phyloP scores from a whole-genome alignment of 2,329 filamentous ascomycete genomes.

The Neofusicoccum kwambonambiense region DNA sequence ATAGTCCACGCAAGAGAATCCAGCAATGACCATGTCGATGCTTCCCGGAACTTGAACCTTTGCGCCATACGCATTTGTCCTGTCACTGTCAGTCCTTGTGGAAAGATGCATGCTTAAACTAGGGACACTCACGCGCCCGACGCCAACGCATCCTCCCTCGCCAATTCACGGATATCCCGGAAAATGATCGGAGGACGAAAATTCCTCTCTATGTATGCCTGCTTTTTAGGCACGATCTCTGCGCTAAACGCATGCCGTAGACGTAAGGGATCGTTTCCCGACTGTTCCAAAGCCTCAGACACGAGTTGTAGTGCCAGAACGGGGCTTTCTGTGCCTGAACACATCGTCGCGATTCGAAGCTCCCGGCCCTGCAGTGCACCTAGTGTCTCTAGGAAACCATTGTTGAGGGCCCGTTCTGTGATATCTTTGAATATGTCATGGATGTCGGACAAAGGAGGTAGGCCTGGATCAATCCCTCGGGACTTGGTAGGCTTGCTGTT shows the following conservation, averaged over 20 bases:
- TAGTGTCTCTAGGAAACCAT: conserved; percentile 37
- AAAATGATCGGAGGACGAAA: conserved; percentile 44
- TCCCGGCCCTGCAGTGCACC: conserved; percentile 32
- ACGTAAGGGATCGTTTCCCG: conserved; percentile 19
- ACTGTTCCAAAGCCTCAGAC: conserved; percentile 27
- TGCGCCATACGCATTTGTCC: conserved; percentile 65
- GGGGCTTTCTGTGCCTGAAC: conserved; percentile 75
- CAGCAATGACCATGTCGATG: conserved; percentile 67
- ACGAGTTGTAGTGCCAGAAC: conserved; percentile 64
- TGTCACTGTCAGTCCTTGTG: conserved; percentile 3
- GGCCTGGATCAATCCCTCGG: conserved; percentile 28
- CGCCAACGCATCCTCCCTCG: conserved; percentile 49
- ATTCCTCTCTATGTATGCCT: conserved; percentile 49
- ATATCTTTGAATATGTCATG: conserved; percentile 53
- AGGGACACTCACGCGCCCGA: background rate
- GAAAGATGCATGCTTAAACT: background rate
- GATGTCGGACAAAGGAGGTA: conserved; percentile 50
- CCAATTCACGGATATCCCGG: conserved; percentile 46
- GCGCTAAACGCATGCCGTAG: conserved; percentile 46
- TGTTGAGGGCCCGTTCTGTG: conserved; percentile 35
- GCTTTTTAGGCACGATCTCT: conserved; percentile 48
- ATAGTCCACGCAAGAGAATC: conserved; percentile 75
- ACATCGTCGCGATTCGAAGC: conserved; percentile 67
- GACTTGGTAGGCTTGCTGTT: background rate
- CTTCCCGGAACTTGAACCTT: conserved; percentile 55